phyloP scores from a whole-genome alignment of 2,329 filamentous ascomycete species.

The Phialemoniopsis sp. region DNA sequence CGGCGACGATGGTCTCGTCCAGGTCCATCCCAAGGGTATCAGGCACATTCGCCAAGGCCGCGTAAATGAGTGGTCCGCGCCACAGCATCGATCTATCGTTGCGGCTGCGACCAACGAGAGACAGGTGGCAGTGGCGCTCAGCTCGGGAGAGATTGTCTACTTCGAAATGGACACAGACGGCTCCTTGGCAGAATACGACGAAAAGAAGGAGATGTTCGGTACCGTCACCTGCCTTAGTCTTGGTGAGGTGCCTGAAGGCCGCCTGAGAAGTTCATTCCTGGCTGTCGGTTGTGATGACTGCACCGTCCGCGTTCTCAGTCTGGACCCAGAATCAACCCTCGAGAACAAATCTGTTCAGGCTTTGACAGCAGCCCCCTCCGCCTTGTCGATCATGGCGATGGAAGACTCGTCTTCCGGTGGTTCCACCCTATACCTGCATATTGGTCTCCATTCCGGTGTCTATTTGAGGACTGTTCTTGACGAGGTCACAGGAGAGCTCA shows the following conservation, averaged over 20 bases:
- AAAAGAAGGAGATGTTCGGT: conserved; percentile 91
- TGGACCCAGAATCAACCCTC: conserved; percentile 85
- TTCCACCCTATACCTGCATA: conserved; percentile 88
- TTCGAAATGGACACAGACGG: conserved; percentile 96
- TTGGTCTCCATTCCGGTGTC: conserved; percentile 91
- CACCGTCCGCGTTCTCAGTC: conserved; percentile 86
- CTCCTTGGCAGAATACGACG: conserved; percentile 87
- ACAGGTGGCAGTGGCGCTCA: conserved; percentile 90
- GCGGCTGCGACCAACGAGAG: conserved; percentile 89
- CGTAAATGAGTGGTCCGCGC: conserved; percentile 90
- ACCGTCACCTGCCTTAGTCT: conserved; percentile 94
- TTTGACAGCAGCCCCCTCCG: conserved; percentile 82
- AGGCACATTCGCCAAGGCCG: conserved; percentile 76
- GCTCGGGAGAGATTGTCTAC: conserved; percentile 94
- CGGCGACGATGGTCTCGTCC: conserved; percentile 86
- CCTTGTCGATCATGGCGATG: conserved; percentile 91
- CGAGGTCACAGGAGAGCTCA: conserved; percentile 91
- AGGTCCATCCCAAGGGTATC: conserved; percentile 95
- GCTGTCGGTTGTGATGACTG: conserved; percentile 97
- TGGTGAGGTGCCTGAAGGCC: conserved; percentile 86
- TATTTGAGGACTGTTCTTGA: conserved; percentile 94
- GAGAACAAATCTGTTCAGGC: conserved; percentile 95
- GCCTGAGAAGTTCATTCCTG: conserved; percentile 83
- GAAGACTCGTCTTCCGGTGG: conserved; percentile 87
- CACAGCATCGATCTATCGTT: conserved; percentile 91